Evolutionary conservation across 2,329 filamentous ascomycete genomes (phyloP).

Genomic region (Scorias spongiosa): DNA sequence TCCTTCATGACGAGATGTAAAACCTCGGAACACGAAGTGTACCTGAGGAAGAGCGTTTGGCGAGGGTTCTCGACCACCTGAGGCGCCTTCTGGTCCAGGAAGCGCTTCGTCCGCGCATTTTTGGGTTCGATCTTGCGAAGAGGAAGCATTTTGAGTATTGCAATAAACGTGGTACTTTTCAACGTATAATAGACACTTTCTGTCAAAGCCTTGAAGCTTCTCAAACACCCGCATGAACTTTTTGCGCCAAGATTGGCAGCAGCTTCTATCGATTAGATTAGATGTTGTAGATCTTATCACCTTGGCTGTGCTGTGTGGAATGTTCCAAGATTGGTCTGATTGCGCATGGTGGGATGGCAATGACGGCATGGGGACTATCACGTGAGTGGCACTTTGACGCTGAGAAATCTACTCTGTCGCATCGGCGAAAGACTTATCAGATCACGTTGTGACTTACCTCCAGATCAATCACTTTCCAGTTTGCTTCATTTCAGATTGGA

Average conservation of each 20-base stretch:
- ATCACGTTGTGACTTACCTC: neutral
- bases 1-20: constrained; percentile 74
- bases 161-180: neutral
- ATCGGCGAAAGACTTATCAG: neutral
- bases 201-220: too few species aligned
- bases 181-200: too few species aligned
- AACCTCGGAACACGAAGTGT: constrained; percentile 69
- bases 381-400: neutral
- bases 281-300: neutral
- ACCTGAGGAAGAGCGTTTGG: constrained; percentile 75
- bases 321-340: too few species aligned
- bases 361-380: neutral
- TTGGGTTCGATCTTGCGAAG: constrained; percentile 50
- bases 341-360: neutral
- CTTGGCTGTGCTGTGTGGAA: too few species aligned
- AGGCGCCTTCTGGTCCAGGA: constrained; percentile 81
- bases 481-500: too few species aligned
- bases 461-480: neutral
- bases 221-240: neutral
- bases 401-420: neutral
- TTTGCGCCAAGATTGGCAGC: neutral
- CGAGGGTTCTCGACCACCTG: constrained; percentile 84
- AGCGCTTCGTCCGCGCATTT: constrained; percentile 84
- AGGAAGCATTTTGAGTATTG: constrained; percentile 11
- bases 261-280: neutral